phyloP scores from a whole-genome alignment of 768 basidiomycete genomes.

The Boletus insuetus region DNA sequence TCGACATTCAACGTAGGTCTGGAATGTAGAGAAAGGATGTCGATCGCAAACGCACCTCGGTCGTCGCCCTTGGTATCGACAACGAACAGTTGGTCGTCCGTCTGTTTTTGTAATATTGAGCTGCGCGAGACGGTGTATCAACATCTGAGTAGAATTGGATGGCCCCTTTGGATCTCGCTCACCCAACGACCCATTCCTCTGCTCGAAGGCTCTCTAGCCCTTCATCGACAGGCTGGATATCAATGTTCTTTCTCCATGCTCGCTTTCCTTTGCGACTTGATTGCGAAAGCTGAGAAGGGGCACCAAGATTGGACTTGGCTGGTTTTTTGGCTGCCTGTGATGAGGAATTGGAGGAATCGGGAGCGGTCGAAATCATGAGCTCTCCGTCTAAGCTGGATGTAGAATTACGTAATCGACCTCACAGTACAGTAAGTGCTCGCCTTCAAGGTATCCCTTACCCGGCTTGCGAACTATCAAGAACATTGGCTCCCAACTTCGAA shows the following conservation, averaged over 20 bases:
- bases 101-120: slow-evolving; percentile 59
- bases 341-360: background rate
- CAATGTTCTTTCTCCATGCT: slow-evolving; percentile 92
- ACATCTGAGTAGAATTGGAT: background rate
- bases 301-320: slow-evolving; percentile 17
- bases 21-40: too few species aligned
- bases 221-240: slow-evolving; percentile 75
- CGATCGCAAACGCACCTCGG: slow-evolving; percentile 41
- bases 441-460: too few species aligned
- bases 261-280: slow-evolving; percentile 86
- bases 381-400: too few species aligned
- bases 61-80: slow-evolving; percentile 82
- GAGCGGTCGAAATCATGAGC: slow-evolving; percentile 9
- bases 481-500: too few species aligned
- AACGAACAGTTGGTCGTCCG: slow-evolving; percentile 73
- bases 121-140: slow-evolving; percentile 33
- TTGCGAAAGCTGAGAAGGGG: slow-evolving; percentile 43
- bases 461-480: too few species aligned
- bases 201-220: slow-evolving; percentile 71
- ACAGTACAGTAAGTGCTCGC: too few species aligned
- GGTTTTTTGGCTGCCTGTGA: slow-evolving; percentile 8
- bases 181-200: slow-evolving; percentile 83
- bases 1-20: background rate
- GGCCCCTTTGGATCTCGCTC: slow-evolving; percentile 16
- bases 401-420: too few species aligned